A percentile compares a stretch with the other conserved stretches of the same genome.
Conservation (phyloP, 208 protist genomes). For the Herpetomonas tarakana region DNA sequence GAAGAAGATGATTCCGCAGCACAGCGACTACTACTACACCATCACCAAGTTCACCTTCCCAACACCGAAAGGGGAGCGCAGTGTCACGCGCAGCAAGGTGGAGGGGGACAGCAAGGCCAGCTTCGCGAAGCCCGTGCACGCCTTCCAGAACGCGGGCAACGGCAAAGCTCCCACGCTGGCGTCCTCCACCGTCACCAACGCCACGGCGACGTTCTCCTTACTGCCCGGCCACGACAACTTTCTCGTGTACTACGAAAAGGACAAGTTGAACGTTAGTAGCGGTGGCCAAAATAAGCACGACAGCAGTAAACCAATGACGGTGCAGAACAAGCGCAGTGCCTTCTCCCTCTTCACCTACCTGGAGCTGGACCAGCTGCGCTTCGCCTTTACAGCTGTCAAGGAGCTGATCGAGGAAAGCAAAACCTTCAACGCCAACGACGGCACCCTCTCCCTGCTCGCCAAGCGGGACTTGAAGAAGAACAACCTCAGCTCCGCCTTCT, state of each 20-base stretch:
- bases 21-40: constrained; percentile 39
- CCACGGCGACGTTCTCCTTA: constrained; percentile 59
- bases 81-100: constrained; percentile 55
- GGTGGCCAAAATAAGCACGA: too few relatives aligned
- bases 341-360: constrained; percentile 46
- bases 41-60: constrained; percentile 54
- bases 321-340: neutral
- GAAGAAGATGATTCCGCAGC: constrained; percentile 47
- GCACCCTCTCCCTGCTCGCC: constrained; percentile 58
- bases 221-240: constrained; percentile 65
- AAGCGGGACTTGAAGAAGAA: constrained; percentile 68
- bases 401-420: constrained; percentile 66
- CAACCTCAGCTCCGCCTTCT: constrained; percentile 33
- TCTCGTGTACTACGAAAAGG: constrained; percentile 62
- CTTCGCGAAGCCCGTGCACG: constrained; percentile 1
- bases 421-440: constrained; percentile 45
- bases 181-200: constrained; percentile 37
- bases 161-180: neutral
- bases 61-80: constrained; percentile 59
- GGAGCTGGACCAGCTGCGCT: constrained; percentile 73
- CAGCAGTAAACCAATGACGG: neutral
- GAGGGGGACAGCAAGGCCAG: constrained; percentile 32
- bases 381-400: constrained; percentile 61
- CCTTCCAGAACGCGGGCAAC: neutral
- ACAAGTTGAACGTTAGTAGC: constrained; percentile 26